Conservation (phyloP, 331 rosid genomes). For the Malus hybrid region DNA sequence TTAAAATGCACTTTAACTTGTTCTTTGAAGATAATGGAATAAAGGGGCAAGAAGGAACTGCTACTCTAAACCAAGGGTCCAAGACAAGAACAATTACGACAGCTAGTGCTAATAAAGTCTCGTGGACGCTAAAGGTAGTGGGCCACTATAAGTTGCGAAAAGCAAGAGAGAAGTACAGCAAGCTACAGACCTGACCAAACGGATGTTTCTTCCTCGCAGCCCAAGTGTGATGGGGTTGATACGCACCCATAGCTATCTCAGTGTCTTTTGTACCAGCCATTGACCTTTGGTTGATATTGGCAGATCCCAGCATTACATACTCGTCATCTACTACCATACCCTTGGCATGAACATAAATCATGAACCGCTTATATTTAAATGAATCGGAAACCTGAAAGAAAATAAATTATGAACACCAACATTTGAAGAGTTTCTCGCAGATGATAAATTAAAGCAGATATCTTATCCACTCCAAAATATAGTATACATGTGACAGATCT, state of each 20-base stretch:
- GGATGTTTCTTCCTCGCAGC: conserved; percentile 52
- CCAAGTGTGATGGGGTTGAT: conserved; percentile 92
- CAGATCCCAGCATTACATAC: conserved; percentile 84
- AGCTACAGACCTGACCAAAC: conserved; percentile 66
- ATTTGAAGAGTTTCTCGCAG: not conserved
- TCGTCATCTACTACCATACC: conserved; percentile 95
- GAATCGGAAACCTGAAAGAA: conserved; percentile 50
- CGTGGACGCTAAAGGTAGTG: not conserved
- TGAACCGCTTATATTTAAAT: conserved; percentile 48
- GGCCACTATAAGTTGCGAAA: not conserved
- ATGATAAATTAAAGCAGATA: not conserved
- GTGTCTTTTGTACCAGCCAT: conserved; percentile 97
- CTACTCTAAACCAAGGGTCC: not conserved
- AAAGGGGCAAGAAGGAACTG: not conserved
- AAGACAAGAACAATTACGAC: not conserved
- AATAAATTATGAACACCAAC: conserved; percentile 2
- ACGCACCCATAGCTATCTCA: conserved; percentile 94
- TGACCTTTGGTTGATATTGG: conserved; percentile 97
- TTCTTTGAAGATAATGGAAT: not conserved
- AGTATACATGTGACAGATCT: not conserved
- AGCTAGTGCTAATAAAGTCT: not conserved
- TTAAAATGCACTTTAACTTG: not conserved
- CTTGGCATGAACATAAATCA: conserved; percentile 97
- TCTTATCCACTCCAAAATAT: not conserved
- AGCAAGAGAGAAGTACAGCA: not conserved